phyloP scores from a whole-genome alignment of 2,329 filamentous ascomycete species.

The Colletotrichum filicis region DNA sequence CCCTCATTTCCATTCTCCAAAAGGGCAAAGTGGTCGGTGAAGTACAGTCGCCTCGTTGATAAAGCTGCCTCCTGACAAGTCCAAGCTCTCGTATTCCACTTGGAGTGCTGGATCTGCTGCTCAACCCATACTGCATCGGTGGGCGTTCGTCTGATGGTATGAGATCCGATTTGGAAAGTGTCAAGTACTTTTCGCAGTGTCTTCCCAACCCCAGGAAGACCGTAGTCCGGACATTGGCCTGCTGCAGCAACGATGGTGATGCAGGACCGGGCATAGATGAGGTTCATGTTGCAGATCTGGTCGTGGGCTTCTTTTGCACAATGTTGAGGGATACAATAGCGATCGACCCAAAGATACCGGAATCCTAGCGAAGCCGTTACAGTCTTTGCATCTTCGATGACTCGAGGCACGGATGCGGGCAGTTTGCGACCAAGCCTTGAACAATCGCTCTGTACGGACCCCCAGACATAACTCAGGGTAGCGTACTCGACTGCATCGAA shows the following conservation, averaged over 20 bases:
- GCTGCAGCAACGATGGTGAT: slow-evolving; percentile 50
- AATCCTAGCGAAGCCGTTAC: slow-evolving; percentile 46
- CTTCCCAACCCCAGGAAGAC: slow-evolving; percentile 45
- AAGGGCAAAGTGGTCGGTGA: background rate
- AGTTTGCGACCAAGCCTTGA: slow-evolving; percentile 30
- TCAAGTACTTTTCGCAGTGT: background rate
- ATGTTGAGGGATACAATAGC: slow-evolving; percentile 46
- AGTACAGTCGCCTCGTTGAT: background rate
- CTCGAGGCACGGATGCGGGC: slow-evolving; percentile 41
- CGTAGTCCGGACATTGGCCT: slow-evolving; percentile 42
- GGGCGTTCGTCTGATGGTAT: background rate
- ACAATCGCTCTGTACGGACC: slow-evolving; percentile 8
- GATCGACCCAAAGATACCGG: slow-evolving; percentile 51
- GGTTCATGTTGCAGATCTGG: slow-evolving; percentile 46
- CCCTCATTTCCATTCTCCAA: background rate
- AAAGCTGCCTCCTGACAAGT: slow-evolving; percentile 1
- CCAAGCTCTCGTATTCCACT: background rate
- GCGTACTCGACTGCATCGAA: slow-evolving; percentile 40
- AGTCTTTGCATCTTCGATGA: slow-evolving; percentile 47
- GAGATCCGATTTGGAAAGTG: background rate
- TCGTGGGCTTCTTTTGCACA: slow-evolving; percentile 39
- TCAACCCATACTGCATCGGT: background rate
- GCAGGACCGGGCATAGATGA: slow-evolving; percentile 46
- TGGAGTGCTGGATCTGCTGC: background rate
- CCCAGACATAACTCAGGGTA: slow-evolving; percentile 50